Conservation (phyloP, 208 protist species). For the Leishmania amazonensis region DNA sequence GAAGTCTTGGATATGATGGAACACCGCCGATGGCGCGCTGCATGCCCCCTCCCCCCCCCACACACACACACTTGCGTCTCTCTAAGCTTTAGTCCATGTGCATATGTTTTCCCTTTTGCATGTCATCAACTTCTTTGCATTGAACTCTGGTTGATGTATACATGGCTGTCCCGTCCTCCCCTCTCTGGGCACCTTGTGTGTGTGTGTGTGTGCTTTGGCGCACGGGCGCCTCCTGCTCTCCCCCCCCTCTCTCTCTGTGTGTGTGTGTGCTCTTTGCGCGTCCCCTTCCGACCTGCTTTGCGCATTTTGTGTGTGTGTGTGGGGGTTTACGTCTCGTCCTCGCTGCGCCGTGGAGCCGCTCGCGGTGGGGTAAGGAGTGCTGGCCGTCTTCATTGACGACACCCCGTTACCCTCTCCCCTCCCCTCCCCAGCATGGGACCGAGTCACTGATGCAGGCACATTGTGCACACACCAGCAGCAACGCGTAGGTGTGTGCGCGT, state of each 20-base stretch:
- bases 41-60: not conserved
- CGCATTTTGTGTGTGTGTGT: not conserved
- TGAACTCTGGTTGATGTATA: not conserved
- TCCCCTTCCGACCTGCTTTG: not conserved
- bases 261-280: not conserved
- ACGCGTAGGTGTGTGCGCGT: not conserved
- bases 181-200: not conserved
- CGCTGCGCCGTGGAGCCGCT: not conserved
- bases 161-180: not conserved
- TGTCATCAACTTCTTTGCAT: not conserved
- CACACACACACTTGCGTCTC: not conserved
- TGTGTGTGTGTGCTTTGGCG: not conserved
- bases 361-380: not conserved
- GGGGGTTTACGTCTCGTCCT: not conserved
- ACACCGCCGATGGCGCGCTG: not conserved
- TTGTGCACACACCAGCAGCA: not conserved
- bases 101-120: not conserved
- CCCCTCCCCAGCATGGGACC: too few species aligned
- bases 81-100: not conserved
- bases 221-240: conserved; percentile 12
- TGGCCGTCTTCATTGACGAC: not conserved
- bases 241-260: not conserved
- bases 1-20: not conserved
- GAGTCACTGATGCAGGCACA: not conserved
- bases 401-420: not conserved